These are phyloP conservation scores for Debaryomycetaceae sp. DNA, from an alignment of 1,139 yeast species.

Conservation along the genomic window DNA sequence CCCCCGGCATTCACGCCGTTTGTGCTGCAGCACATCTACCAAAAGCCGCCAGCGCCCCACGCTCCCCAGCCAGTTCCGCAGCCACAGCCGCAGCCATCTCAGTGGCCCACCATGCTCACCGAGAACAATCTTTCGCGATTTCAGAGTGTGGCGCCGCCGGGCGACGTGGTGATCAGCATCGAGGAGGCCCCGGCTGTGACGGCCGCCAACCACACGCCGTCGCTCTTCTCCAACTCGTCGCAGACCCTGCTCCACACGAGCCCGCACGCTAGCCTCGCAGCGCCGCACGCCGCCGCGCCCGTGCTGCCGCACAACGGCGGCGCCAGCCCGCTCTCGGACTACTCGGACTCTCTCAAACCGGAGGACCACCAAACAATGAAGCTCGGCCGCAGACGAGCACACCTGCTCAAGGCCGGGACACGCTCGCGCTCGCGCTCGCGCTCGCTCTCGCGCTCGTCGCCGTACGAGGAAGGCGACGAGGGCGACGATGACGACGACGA, in stretches of 20 bases:
- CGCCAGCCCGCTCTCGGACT: slow-evolving; percentile 13
- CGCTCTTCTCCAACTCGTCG: slow-evolving; percentile 40
- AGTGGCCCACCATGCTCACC: slow-evolving; percentile 3
- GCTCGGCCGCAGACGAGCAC: slow-evolving; percentile 32
- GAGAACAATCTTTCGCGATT: slow-evolving; percentile 7
- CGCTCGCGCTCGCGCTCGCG: slow-evolving; percentile 13
- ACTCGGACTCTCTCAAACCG: slow-evolving; percentile 24
- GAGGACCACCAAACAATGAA: slow-evolving; percentile 30
- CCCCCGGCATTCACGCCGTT: too few species aligned
- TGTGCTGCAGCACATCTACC: too few species aligned
- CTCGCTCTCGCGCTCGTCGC: slow-evolving; percentile 8
- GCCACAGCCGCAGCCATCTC: slow-evolving; percentile 2
- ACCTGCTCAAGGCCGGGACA: slow-evolving; percentile 18
- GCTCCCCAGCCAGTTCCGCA: slow-evolving; percentile 16
- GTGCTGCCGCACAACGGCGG: slow-evolving; percentile 11
- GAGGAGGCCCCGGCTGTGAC: slow-evolving; percentile 32
- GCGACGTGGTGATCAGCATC: slow-evolving; percentile 24
- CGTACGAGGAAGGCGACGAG: slow-evolving; percentile 11
- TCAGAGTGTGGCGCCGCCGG: slow-evolving; percentile 1
- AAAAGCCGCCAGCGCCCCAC: slow-evolving; percentile 11
- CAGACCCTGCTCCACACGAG: slow-evolving; percentile 26
- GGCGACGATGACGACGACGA: slow-evolving; percentile 12
- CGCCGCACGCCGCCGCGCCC: slow-evolving; percentile 12
- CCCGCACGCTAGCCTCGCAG: slow-evolving; percentile 10
- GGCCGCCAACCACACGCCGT: slow-evolving; percentile 37